Percentiles rank a stretch among this genome's conserved stretches.
Evolutionary conservation across 2,329 filamentous ascomycete genomes (phyloP).

Genomic region (Bertia moriformis): DNA sequence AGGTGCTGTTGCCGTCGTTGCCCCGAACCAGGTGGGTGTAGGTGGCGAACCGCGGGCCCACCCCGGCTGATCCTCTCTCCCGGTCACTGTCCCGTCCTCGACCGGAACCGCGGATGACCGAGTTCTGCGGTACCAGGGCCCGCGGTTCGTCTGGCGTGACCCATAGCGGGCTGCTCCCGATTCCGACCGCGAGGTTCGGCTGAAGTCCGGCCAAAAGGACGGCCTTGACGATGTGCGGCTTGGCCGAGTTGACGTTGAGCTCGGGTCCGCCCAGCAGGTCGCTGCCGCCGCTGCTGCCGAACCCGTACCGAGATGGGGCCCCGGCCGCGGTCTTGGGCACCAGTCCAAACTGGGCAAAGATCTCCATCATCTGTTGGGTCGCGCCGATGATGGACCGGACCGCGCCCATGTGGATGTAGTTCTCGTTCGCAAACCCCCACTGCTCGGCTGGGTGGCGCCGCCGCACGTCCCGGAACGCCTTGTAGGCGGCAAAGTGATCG

Average conservation of each 20-base stretch:
- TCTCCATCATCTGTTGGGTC: not conserved
- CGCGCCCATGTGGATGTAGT: not conserved
- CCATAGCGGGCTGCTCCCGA: not conserved
- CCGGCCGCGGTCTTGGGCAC: too few species aligned
- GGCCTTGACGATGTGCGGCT: not conserved
- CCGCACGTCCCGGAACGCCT: not conserved
- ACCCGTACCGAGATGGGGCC: too few species aligned
- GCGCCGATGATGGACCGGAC: not conserved
- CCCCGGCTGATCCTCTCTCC: too few species aligned
- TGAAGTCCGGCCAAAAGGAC: not conserved
- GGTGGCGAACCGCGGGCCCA: too few species aligned
- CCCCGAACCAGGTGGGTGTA: not conserved
- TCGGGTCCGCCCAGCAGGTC: not conserved
- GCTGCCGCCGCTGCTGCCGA: too few species aligned
- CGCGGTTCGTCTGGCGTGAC: too few species aligned
- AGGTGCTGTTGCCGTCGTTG: not conserved
- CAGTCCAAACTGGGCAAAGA: not conserved
- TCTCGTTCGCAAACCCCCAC: not conserved
- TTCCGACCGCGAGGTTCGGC: not conserved
- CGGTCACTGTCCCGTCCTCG: not conserved
- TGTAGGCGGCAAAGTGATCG: not conserved
- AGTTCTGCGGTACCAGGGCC: not conserved
- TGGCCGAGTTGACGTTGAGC: not conserved
- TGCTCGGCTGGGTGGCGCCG: too few species aligned
- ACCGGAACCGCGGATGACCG: not conserved